Evolutionary conservation across 192 early-diverging fungal genomes (phyloP), one percentile per base, ranked within the genome.

Genomic region (Coemansia sp.): DNA sequence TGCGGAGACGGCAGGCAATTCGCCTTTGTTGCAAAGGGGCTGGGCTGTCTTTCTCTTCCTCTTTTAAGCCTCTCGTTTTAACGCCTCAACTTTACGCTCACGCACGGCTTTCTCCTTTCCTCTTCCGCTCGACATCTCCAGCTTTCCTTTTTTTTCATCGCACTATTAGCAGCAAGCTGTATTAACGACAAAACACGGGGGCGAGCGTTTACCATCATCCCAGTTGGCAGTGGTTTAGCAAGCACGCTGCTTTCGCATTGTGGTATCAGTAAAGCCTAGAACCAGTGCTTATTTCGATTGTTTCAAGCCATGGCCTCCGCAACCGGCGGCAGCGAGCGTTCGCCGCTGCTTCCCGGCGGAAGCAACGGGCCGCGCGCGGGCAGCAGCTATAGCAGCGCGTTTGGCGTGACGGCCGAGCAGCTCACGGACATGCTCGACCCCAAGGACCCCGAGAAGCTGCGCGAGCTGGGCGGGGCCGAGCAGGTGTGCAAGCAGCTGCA

Each of bases 361-460:
- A 20, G 55, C 9, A 41, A 21, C 53, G n/a, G 14, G 14, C 35
- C 38, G 12, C 19, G 11, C 27, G 8, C 30, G 7, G 59, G 58
- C 40, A 46, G 39, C 28, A 45, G 39, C 47, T 34, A 19, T 38
- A 35, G 32, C 40, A 36, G 50, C 50, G 29, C 38, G 15, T 85
- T 82, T 65, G 54, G 69, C 29, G 67, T 84, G 34, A 58, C 72
- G 0, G 61, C 80, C 10, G 60, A 75, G 26, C 75, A 83, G 50
- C 66, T 90, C 46, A 64, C 74, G 3, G 60, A 71, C 5, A 57
- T 90, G 50, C 71, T 87, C 20, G 88, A 90, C 50, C 81, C 84
- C 19, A 88, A 85, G 67, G 75, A 85, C 66, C 73, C 75, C 25
- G 75, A 73, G 1, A 62, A 70, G 26, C 82, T 87, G 9, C 59